A percentile compares a stretch with the other conserved stretches of the same genome.
phyloP scores from a whole-genome alignment of 441 rosid genomes.

The Bruguiera hainesii region DNA sequence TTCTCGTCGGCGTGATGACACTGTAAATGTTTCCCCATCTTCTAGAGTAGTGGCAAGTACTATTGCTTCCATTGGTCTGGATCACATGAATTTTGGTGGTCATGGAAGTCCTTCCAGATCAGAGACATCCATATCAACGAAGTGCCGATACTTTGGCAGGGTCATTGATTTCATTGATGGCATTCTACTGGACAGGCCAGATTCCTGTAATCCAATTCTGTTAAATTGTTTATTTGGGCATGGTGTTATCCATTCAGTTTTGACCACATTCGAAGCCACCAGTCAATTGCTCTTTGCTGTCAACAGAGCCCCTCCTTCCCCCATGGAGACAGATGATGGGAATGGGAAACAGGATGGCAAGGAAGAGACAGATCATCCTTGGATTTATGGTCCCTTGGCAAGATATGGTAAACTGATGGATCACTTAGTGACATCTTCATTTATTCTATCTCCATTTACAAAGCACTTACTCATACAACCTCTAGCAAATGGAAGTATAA shows the following conservation, averaged over 20 bases:
- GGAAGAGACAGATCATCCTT: constrained; percentile 64
- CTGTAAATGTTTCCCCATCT: constrained; percentile 75
- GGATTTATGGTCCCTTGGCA: constrained; percentile 95
- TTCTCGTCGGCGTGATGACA: constrained; percentile 95
- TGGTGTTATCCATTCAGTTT: constrained; percentile 80
- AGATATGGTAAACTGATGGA: constrained; percentile 96
- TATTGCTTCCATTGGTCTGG: constrained; percentile 76
- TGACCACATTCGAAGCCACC: constrained; percentile 97
- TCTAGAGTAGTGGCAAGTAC: constrained; percentile 84
- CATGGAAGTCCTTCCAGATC: constrained; percentile 50
- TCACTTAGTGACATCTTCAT: constrained; percentile 91
- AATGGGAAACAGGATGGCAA: constrained; percentile 63
- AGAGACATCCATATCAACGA: constrained; percentile 67
- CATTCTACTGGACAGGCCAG: constrained; percentile 84
- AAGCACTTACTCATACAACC: constrained; percentile 88
- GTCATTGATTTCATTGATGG: constrained; percentile 91
- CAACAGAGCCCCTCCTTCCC: constrained; percentile 73
- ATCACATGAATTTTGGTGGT: constrained; percentile 83
- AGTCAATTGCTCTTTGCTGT: constrained; percentile 75
- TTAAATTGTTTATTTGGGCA: constrained; percentile 79
- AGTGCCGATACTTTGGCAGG: constrained; percentile 94
- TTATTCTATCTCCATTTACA: constrained; percentile 83
- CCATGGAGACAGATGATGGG: constrained; percentile 94
- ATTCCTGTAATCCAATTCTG: constrained; percentile 87
- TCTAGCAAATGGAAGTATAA: constrained; percentile 53